phyloP scores from a whole-genome alignment of 768 basidiomycete species.

The Boletus coccyginus region DNA sequence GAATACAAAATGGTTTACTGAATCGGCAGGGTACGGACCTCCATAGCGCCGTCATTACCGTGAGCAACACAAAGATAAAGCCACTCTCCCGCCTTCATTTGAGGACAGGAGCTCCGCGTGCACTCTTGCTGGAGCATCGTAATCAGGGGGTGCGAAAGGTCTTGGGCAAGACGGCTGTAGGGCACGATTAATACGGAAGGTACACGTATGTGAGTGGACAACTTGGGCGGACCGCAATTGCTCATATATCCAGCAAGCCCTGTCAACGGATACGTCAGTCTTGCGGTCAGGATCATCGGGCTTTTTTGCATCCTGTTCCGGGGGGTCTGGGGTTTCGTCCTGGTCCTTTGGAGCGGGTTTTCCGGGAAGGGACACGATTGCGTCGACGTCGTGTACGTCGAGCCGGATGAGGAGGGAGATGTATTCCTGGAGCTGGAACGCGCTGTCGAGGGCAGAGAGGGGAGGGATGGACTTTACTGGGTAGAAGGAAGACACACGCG shows the following conservation, averaged over 20 bases:
- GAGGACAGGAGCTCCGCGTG: slow-evolving; percentile 80
- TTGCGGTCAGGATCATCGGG: slow-evolving; percentile 31
- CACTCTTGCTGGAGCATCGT: slow-evolving; percentile 86
- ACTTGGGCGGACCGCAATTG: slow-evolving; percentile 45
- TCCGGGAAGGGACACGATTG: slow-evolving; percentile 75
- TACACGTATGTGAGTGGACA: not conserved
- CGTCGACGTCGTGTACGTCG: slow-evolving; percentile 85
- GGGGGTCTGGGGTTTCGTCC: slow-evolving; percentile 21
- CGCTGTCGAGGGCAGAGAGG: slow-evolving; percentile 77
- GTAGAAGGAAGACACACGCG: slow-evolving; percentile 77
- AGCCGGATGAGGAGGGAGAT: slow-evolving; percentile 82
- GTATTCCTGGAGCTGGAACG: slow-evolving; percentile 94
- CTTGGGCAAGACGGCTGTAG: slow-evolving; percentile 78
- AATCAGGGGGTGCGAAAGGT: slow-evolving; percentile 82
- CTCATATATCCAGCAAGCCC: slow-evolving; percentile 82
- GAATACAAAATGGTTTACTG: slow-evolving; percentile 7
- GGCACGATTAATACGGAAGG: slow-evolving; percentile 1
- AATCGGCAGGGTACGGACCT: slow-evolving; percentile 45
- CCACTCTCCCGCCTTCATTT: slow-evolving; percentile 99
- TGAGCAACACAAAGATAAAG: slow-evolving; percentile 94
- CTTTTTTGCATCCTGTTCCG: slow-evolving; percentile 32
- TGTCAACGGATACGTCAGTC: slow-evolving; percentile 64
- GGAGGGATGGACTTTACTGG: slow-evolving; percentile 70
- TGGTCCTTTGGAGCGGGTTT: slow-evolving; percentile 31
- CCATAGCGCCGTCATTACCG: slow-evolving; percentile 83